A percentile compares a stretch with the other conserved stretches of the same genome.
phyloP scores from a whole-genome alignment of 2,329 filamentous ascomycete species.

The Clarireedia homoeocarpa region DNA sequence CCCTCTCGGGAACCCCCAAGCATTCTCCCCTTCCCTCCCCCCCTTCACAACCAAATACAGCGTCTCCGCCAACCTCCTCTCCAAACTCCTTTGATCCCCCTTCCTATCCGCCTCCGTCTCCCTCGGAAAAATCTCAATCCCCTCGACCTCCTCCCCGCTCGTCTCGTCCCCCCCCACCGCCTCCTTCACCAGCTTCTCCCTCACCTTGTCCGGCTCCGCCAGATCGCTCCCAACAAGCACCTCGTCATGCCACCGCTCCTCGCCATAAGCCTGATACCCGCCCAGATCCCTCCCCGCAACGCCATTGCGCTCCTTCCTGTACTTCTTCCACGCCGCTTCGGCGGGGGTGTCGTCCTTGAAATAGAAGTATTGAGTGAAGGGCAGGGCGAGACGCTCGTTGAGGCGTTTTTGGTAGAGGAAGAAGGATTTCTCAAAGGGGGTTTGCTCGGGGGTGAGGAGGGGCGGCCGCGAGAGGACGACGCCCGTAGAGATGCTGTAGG shows the following conservation, averaged over 20 bases:
- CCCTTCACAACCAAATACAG: slow-evolving; percentile 81
- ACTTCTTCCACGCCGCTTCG: slow-evolving; percentile 84
- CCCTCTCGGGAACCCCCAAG: slow-evolving; percentile 77
- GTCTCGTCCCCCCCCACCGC: slow-evolving; percentile 32
- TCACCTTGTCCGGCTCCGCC: slow-evolving; percentile 30
- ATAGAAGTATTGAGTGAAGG: slow-evolving; percentile 88
- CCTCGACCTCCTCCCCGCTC: slow-evolving; percentile 56
- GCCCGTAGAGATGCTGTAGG: slow-evolving; percentile 49
- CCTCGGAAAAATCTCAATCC: background rate
- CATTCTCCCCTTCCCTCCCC: slow-evolving; percentile 34
- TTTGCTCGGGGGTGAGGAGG: slow-evolving; percentile 73
- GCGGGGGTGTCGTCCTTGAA: slow-evolving; percentile 84
- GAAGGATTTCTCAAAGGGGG: slow-evolving; percentile 84
- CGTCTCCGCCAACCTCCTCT: slow-evolving; percentile 71
- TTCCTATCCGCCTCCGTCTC: slow-evolving; percentile 70
- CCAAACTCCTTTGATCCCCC: slow-evolving; percentile 69
- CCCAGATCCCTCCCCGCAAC: slow-evolving; percentile 80
- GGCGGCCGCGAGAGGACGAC: slow-evolving; percentile 85
- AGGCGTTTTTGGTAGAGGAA: slow-evolving; percentile 97
- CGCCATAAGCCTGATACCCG: slow-evolving; percentile 66
- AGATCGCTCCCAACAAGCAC: slow-evolving; percentile 59
- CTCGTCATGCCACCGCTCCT: slow-evolving; percentile 84
- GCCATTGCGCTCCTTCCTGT: slow-evolving; percentile 63
- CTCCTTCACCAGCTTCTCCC: slow-evolving; percentile 52
- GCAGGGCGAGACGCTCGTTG: slow-evolving; percentile 82